These are phyloP conservation scores for Plasmodium gallinaceum DNA, from an alignment of 169 alveolate genomes.

Conservation along the genomic window DNA sequence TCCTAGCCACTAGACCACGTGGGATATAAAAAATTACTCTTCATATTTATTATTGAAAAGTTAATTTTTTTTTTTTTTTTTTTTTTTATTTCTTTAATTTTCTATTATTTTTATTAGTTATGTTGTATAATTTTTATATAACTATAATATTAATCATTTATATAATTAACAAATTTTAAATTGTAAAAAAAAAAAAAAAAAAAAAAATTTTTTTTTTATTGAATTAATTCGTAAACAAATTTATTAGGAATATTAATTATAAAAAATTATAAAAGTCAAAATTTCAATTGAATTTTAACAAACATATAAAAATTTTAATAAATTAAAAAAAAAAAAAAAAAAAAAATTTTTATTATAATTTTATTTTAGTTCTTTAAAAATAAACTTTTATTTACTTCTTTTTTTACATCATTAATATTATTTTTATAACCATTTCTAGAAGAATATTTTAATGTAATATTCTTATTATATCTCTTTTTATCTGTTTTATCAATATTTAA, in stretches of 20 bases:
- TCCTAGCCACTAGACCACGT: conserved; percentile 79
- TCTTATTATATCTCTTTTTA: conserved; percentile 9
- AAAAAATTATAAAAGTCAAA: too few species aligned
- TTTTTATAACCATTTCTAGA: conserved; percentile 31
- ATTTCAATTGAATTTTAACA: too few species aligned
- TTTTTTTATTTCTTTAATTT: conserved; percentile 7
- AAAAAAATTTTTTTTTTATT: too few species aligned
- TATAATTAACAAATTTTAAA: too few species aligned
- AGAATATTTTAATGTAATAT: conserved; percentile 19
- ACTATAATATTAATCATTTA: too few species aligned
- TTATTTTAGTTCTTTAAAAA: neutral
- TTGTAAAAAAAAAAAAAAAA: too few species aligned
- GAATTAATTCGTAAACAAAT: too few species aligned
- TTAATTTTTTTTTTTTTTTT: neutral
- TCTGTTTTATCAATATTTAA: conserved; percentile 24
- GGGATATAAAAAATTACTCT: conserved; percentile 30
- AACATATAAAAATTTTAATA: neutral
- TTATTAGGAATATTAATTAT: too few species aligned
- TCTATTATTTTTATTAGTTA: too few species aligned
- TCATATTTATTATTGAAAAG: conserved; percentile 2
- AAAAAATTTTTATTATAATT: neutral
- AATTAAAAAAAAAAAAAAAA: neutral
- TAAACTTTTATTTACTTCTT: conserved; percentile 14
- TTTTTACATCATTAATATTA: conserved; percentile 44
- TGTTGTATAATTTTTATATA: too few species aligned